Conservation (phyloP, 306 rosid genomes). For the Citrullus mucosospermus region DNA sequence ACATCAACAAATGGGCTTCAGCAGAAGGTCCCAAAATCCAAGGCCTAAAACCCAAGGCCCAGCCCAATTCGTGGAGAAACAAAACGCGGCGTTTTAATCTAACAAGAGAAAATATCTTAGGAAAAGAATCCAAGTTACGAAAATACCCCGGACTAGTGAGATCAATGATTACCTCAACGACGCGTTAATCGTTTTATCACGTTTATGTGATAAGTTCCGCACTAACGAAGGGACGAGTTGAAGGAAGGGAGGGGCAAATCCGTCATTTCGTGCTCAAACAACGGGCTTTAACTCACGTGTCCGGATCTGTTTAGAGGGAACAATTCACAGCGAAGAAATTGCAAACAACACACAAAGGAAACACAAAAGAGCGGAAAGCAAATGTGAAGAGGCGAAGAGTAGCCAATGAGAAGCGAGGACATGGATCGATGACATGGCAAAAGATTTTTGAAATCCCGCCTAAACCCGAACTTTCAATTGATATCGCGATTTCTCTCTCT, state of each 20-base stretch:
- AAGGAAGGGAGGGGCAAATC: not conserved
- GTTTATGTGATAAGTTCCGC: conserved; percentile 5
- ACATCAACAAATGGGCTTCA: not conserved
- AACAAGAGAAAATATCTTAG: not conserved
- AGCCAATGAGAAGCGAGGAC: conserved; percentile 2
- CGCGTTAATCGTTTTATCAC: conserved; percentile 14
- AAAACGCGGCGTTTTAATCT: not conserved
- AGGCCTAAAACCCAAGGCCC: not conserved
- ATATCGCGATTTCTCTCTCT: conserved; percentile 20
- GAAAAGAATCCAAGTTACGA: not conserved
- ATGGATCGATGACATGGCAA: conserved; percentile 55
- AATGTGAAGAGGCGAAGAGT: not conserved
- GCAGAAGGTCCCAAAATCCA: not conserved
- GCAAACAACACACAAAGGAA: conserved; percentile 44
- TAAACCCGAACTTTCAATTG: conserved; percentile 55
- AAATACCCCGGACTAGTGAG: not conserved
- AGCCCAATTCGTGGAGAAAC: not conserved
- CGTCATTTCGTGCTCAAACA: not conserved
- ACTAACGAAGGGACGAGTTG: not conserved
- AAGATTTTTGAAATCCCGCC: conserved; percentile 71
- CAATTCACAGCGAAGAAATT: conserved; percentile 1
- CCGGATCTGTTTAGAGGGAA: conserved; percentile 4
- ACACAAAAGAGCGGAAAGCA: conserved; percentile 22
- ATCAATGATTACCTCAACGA: not conserved
- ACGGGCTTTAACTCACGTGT: conserved; percentile 10